Conservation (phyloP, 805 yeast genomes). For the Starmerella cellae region DNA sequence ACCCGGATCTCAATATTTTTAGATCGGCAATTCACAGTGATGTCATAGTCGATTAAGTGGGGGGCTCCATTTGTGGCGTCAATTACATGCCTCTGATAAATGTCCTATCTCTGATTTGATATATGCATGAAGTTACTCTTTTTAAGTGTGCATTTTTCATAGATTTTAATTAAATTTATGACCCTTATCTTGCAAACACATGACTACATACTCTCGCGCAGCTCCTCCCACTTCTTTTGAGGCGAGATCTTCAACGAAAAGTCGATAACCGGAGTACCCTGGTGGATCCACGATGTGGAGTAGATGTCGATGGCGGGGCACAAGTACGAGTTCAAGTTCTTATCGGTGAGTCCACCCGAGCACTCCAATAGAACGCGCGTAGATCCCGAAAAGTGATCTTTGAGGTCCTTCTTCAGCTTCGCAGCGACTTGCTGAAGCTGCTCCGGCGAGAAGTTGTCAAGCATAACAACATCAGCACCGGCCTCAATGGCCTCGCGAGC, state of each 20-base stretch:
- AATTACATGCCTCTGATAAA: too few relatives aligned
- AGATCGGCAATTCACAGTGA: too few relatives aligned
- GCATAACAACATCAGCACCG: constrained; percentile 92
- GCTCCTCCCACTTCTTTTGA: constrained; percentile 11
- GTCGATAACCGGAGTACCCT: constrained; percentile 74
- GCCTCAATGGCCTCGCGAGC: constrained; percentile 88
- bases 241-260: constrained; percentile 64
- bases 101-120: too few relatives aligned
- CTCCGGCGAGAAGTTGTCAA: constrained; percentile 69
- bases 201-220: background rate
- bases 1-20: too few relatives aligned
- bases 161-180: too few relatives aligned
- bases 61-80: too few relatives aligned
- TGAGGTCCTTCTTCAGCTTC: constrained; percentile 46
- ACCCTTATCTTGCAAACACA: too few relatives aligned
- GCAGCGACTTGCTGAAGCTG: constrained; percentile 53
- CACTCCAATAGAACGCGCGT: constrained; percentile 61
- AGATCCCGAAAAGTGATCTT: constrained; percentile 3
- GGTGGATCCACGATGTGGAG: constrained; percentile 83
- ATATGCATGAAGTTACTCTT: too few relatives aligned
- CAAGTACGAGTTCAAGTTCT: constrained; percentile 51
- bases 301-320: constrained; percentile 77
- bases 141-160: too few relatives aligned
- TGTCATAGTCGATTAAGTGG: too few relatives aligned
- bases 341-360: constrained; percentile 73